Evolutionary conservation across 2,329 filamentous ascomycete genomes (phyloP).

Genomic region (Pseudogymnoascus sp.): DNA sequence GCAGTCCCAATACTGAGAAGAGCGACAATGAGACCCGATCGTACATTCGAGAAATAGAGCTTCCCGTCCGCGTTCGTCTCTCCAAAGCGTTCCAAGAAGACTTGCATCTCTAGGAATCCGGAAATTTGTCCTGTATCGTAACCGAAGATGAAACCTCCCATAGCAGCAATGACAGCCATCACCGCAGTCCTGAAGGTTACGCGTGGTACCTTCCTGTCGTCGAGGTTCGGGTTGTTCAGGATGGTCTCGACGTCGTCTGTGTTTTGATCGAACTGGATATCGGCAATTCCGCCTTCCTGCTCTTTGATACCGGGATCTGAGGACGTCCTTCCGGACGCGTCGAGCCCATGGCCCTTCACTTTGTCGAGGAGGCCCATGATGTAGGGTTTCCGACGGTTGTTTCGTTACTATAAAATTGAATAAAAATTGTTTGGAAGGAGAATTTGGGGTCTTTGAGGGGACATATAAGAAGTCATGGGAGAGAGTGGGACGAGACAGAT

Average conservation of each 20-base stretch:
- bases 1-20: constrained; percentile 40
- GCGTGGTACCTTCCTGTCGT: constrained; percentile 1
- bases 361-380: constrained; percentile 8
- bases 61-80: constrained; percentile 25
- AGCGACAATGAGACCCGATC: constrained; percentile 54
- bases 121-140: constrained; percentile 36
- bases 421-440: not conserved
- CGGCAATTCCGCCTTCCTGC: not conserved
- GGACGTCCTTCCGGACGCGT: not conserved
- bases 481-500: constrained; percentile 6
- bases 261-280: not conserved
- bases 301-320: not conserved
- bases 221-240: constrained; percentile 6
- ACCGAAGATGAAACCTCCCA: constrained; percentile 29
- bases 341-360: constrained; percentile 2
- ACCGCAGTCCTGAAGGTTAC: not conserved
- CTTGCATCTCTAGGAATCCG: constrained; percentile 54
- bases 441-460: not conserved
- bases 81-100: constrained; percentile 51
- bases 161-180: constrained; percentile 18
- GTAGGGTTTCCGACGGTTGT: not conserved
- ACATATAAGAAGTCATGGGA: not conserved
- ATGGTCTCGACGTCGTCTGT: not conserved
- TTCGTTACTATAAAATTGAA: not conserved
- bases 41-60: constrained; percentile 47